Evolutionary conservation across 2,329 filamentous ascomycete genomes (phyloP), one percentile per base, ranked within the genome.

Genomic region (Canariomyces notabilis): DNA sequence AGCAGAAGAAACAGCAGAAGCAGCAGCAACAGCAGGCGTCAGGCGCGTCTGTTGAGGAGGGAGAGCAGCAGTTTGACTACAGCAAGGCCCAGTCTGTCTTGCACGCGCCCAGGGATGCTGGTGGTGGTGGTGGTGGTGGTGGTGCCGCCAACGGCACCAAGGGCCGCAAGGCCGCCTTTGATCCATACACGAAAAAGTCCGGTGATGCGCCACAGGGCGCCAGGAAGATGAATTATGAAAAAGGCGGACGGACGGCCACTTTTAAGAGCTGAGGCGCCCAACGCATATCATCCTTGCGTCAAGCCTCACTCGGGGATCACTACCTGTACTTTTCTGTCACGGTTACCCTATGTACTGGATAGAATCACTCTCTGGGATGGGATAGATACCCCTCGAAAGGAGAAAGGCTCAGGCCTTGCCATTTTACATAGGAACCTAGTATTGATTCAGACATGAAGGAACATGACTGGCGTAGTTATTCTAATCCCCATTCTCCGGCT

Each of bases 211-310:
- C 61, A 23, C 58, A 60, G 54, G 57, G 57, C 9, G 64, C 58
- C 34, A 54, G 63, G 44, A 56, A 56, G 46, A 57, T 61, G 55
- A 60, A 66, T 36, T 55, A 56, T 16, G 64, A 63, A 38, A 58
- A 58, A 58, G 49, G 53, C 44, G 61, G 61, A 21, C 66, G 65
- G 56, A 59, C 61, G 18, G 64, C 65, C 9, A 67, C 64, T 34
- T 73, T 72, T n/a, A 69, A 70, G 57, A 70, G 69, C 42, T 63
- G 46, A 59, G 34, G 4, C 6, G 20, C 15, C 26, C 9, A 9
- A 29, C 9, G 7, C 4, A 9, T 9, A n/a, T 29, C 26, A 8
- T 12, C 4, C 9, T 4, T 3, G 26, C 8, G 26, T 29, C 3
- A 29, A 6, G 8, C 9, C 4, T 29, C 26, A n/a, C 8, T 29